Evolutionary conservation across 305 asterid genomes (phyloP).

Genomic region (Coffea humblotiana): DNA sequence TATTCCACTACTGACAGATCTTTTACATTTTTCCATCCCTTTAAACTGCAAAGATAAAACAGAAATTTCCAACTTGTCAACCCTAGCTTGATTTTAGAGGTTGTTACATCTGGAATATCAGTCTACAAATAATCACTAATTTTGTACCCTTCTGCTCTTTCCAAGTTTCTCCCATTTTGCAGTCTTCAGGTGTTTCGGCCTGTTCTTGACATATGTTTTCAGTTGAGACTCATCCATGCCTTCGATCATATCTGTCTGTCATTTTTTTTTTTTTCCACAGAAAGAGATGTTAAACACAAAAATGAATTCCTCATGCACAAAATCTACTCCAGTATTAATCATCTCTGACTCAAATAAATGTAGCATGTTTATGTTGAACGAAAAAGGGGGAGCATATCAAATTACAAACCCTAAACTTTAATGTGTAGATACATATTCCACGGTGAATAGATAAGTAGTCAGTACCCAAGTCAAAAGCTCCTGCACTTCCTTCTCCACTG

Average conservation of each 20-base stretch:
- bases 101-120: background rate
- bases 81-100: background rate
- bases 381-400: background rate
- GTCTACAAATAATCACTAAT: conserved; percentile 3
- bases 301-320: background rate
- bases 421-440: no score
- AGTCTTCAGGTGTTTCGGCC: conserved; percentile 15
- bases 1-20: conserved; percentile 6
- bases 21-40: conserved; percentile 13
- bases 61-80: background rate
- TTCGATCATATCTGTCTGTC: conserved; percentile 20
- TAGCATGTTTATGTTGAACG: background rate
- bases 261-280: background rate
- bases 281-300: background rate
- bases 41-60: conserved; percentile 14
- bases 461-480: conserved; percentile 22
- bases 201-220: conserved; percentile 17
- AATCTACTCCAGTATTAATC: background rate
- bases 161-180: conserved; percentile 8
- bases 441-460: background rate
- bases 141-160: conserved; percentile 5
- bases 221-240: conserved; percentile 20
- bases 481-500: conserved; percentile 21
- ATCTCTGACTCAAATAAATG: background rate
- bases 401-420: background rate